Conservation (phyloP, 345 rosid genomes). For the Acer saccharum region DNA sequence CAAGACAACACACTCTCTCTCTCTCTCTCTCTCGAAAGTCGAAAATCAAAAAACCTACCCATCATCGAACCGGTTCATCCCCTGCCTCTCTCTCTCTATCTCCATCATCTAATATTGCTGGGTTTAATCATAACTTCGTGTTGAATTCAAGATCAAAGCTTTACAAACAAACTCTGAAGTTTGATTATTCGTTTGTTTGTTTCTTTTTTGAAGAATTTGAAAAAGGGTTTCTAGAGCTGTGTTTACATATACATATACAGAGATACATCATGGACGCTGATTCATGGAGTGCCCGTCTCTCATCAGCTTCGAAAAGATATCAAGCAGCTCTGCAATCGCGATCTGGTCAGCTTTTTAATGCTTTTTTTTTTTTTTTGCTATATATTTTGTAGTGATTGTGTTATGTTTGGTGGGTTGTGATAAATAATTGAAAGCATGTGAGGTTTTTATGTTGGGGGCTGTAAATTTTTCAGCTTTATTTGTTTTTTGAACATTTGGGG, state of each 20-base stretch:
- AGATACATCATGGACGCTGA: constrained; percentile 72
- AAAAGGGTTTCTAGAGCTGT: neutral
- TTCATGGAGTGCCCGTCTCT: constrained; percentile 83
- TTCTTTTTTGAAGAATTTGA: too few relatives aligned
- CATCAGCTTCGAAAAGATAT: constrained; percentile 79
- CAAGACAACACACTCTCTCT: neutral
- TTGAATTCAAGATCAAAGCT: neutral
- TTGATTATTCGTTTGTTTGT: neutral
- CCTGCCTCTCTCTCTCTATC: neutral
- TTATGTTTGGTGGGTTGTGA: neutral
- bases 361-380: neutral
- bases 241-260: neutral
- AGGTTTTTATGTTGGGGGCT: neutral
- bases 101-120: too few relatives aligned
- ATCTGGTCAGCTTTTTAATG: constrained; percentile 61
- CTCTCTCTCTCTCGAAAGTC: neutral
- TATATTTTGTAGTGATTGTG: neutral
- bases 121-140: constrained; percentile 9
- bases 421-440: neutral
- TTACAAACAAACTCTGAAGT: neutral
- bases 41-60: constrained; percentile 12
- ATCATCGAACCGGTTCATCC: neutral
- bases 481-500: neutral
- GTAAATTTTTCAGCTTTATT: neutral
- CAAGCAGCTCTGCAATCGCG: constrained; percentile 85